Evolutionary conservation across 2,329 filamentous ascomycete species (phyloP).

Genomic region (Diaporthe vexans): DNA sequence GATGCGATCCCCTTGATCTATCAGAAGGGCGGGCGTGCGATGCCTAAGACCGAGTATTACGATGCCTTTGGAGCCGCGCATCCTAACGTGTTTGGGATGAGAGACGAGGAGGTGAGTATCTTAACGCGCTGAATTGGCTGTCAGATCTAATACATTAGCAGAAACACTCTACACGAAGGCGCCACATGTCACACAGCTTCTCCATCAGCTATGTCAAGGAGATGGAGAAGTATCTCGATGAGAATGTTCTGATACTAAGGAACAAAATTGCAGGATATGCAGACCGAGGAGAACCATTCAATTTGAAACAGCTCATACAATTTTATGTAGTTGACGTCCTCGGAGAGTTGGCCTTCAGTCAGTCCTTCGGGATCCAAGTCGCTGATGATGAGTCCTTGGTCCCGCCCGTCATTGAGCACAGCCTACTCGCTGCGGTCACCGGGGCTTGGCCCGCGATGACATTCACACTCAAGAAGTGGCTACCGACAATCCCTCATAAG

Average conservation of each 20-base stretch:
- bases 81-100: constrained; percentile 53
- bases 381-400: constrained; percentile 47
- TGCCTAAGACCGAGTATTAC: constrained; percentile 54
- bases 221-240: constrained; percentile 51
- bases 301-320: constrained; percentile 4
- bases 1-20: constrained; percentile 49
- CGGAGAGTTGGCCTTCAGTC: constrained; percentile 10
- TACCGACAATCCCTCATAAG: constrained; percentile 1
- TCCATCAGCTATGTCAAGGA: constrained; percentile 51
- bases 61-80: constrained; percentile 50
- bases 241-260: background rate
- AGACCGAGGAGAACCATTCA: background rate
- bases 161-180: constrained; percentile 45
- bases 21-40: constrained; percentile 46
- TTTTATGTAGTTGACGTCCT: constrained; percentile 14
- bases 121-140: too few relatives aligned
- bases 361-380: constrained; percentile 13
- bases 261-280: background rate
- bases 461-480: constrained; percentile 46
- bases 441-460: constrained; percentile 49
- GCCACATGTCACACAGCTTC: constrained; percentile 52
- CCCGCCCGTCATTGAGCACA: constrained; percentile 52
- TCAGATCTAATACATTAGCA: background rate
- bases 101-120: background rate
- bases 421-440: constrained; percentile 48